Evolutionary conservation across 257 asterid species (phyloP).

Genomic region (Paraleonurus japonicus): DNA sequence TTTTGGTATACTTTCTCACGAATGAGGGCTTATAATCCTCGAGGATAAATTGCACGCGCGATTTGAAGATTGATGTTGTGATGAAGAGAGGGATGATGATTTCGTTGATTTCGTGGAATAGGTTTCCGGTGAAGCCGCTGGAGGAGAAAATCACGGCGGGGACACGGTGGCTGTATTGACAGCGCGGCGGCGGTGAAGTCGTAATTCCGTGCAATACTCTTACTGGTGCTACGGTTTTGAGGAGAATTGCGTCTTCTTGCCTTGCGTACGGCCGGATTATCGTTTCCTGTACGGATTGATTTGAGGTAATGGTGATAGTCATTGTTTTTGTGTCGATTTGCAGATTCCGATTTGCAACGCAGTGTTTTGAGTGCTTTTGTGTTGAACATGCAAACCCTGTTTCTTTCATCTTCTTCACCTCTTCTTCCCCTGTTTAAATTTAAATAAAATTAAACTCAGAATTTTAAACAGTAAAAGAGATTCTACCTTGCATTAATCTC

Average conservation of each 20-base stretch:
- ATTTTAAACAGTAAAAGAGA: not conserved
- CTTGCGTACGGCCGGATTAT: conserved; percentile 59
- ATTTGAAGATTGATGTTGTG: conserved; percentile 48
- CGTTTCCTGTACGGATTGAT: conserved; percentile 26
- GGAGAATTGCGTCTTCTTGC: conserved; percentile 46
- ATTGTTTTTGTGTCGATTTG: conserved; percentile 48
- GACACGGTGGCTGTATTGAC: conserved; percentile 43
- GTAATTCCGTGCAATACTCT: conserved; percentile 38
- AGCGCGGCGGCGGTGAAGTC: conserved; percentile 25
- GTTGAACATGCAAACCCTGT: conserved; percentile 50
- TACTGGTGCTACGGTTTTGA: conserved; percentile 42
- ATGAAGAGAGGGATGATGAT: conserved; percentile 74
- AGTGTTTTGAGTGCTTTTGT: conserved; percentile 42
- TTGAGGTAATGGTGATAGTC: conserved; percentile 34
- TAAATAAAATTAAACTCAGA: not conserved
- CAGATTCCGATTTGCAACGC: conserved; percentile 38
- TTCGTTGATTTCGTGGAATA: conserved; percentile 82
- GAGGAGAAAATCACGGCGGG: conserved; percentile 84
- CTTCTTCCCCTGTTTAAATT: conserved; percentile 44
- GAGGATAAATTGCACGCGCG: conserved; percentile 46
- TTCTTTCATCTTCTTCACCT: conserved; percentile 29
- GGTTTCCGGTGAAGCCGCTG: conserved; percentile 78
- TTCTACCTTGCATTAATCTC: conserved; percentile 38
- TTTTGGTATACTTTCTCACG: conserved; percentile 44
- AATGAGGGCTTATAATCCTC: conserved; percentile 60